A percentile compares a stretch with the other conserved stretches of the same genome.
phyloP scores from a whole-genome alignment of 176 grass and related monocot species.

The Oryza australiensis region DNA sequence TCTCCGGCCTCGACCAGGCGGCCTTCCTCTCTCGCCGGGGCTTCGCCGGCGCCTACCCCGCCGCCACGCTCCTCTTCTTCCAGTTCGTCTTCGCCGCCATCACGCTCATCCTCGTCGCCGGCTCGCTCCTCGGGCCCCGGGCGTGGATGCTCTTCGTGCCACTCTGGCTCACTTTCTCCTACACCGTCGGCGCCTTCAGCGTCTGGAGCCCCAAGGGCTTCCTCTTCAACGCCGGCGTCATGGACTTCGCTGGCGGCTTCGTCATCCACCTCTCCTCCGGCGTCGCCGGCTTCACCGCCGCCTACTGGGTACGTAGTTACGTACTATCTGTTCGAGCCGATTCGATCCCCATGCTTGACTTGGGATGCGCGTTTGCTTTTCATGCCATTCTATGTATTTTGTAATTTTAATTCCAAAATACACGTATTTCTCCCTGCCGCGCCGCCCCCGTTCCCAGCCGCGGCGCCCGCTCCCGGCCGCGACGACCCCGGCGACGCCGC shows the following conservation, averaged over 20 bases:
- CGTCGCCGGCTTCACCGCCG: slow-evolving; percentile 64
- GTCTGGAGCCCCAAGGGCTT: slow-evolving; percentile 78
- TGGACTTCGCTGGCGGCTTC: slow-evolving; percentile 76
- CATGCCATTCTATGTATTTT: no score
- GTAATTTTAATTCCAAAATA: no score
- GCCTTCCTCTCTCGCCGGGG: slow-evolving; percentile 53
- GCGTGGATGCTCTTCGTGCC: slow-evolving; percentile 87
- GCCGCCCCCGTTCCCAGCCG: no score
- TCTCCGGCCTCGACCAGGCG: slow-evolving; percentile 41
- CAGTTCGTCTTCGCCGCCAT: slow-evolving; percentile 90
- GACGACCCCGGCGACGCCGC: no score
- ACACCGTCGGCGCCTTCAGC: slow-evolving; percentile 80
- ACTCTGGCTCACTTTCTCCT: slow-evolving; percentile 88
- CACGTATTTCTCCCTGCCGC: no score
- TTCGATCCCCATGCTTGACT: no score
- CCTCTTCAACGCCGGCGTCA: slow-evolving; percentile 79
- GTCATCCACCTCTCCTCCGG: slow-evolving; percentile 88
- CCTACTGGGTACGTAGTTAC: slow-evolving; percentile 52
- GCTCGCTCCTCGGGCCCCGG: slow-evolving; percentile 69
- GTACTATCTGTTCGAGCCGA: not conserved
- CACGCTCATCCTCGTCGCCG: slow-evolving; percentile 75
- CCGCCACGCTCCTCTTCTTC: slow-evolving; percentile 77
- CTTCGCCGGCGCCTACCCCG: slow-evolving; percentile 67
- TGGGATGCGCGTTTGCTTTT: no score
- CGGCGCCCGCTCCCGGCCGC: no score